A percentile compares a stretch with the other conserved stretches of the same genome.
phyloP scores from a whole-genome alignment of 164 flowering plant genomes.

The Liquidambar formosana region DNA sequence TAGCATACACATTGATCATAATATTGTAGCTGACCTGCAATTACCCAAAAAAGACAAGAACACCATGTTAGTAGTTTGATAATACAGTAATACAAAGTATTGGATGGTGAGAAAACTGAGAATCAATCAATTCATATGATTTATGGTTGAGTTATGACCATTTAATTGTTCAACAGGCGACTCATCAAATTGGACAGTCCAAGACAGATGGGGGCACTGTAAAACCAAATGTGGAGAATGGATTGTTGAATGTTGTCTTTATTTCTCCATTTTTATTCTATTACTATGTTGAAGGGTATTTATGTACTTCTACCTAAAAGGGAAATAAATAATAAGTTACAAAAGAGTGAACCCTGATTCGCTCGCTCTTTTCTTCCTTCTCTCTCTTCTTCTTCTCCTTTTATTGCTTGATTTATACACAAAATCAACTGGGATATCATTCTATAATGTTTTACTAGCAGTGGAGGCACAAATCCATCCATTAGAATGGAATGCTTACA shows the following conservation, averaged over 20 bases:
- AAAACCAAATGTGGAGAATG: neutral
- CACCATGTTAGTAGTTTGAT: neutral
- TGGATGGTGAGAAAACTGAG: neutral
- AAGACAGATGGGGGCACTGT: neutral
- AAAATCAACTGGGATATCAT: too few relatives aligned
- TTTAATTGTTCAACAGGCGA: neutral
- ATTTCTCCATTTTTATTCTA: too few relatives aligned
- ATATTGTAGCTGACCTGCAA: constrained; percentile 83
- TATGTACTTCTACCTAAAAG: too few relatives aligned
- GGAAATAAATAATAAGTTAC: too few relatives aligned
- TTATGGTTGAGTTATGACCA: neutral
- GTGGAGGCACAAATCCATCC: neutral
- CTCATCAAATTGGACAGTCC: neutral
- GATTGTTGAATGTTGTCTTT: too few relatives aligned
- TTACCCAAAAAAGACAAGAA: constrained; percentile 2
- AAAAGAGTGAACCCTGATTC: too few relatives aligned
- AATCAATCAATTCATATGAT: neutral
- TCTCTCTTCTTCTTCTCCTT: too few relatives aligned
- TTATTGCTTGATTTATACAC: too few relatives aligned
- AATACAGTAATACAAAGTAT: neutral
- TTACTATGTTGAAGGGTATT: too few relatives aligned
- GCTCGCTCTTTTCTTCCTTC: too few relatives aligned
- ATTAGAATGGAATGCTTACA: neutral
- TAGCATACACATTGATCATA: constrained; percentile 65
- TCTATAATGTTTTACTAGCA: too few relatives aligned